Percentiles rank a stretch among this genome's conserved stretches.
Conservation (phyloP, 495 filamentous ascomycete species). For the Xylaria flabelliformis region DNA sequence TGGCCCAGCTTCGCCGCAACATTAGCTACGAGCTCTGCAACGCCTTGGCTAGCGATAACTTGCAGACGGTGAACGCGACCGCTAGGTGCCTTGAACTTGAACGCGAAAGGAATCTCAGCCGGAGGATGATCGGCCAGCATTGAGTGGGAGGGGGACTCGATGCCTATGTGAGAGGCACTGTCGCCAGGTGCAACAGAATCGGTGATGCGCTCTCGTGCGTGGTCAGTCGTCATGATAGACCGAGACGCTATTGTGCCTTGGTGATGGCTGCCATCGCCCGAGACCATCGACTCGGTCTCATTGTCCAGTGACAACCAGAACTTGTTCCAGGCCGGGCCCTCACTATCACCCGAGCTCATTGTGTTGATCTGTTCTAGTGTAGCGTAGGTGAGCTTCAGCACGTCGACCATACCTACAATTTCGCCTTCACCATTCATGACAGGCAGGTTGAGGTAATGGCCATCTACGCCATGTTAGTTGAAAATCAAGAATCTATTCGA, state of each 20-base stretch:
- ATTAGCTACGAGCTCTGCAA: conserved; percentile 78
- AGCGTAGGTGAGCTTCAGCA: conserved; percentile 96
- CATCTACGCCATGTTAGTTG: conserved; percentile 64
- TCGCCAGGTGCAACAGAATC: conserved; percentile 91
- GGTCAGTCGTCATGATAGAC: conserved; percentile 80
- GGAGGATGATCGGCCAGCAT: conserved; percentile 59
- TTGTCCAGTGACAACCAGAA: conserved; percentile 98
- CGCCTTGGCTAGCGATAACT: conserved; percentile 77
- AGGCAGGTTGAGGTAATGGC: conserved; percentile 95
- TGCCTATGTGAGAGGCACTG: conserved; percentile 90
- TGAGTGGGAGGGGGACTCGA: conserved; percentile 74
- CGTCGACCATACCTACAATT: conserved; percentile 99
- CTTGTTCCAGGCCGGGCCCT: conserved; percentile 98
- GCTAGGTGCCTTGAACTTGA: conserved; percentile 99
- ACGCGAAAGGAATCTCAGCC: conserved; percentile 83
- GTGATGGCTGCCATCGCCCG: conserved; percentile 77
- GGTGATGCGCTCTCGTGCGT: conserved; percentile 62
- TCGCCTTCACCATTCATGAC: conserved; percentile 98
- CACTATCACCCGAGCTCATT: conserved; percentile 72
- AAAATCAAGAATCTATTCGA: neutral
- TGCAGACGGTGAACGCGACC: conserved; percentile 94
- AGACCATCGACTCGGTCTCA: conserved; percentile 95
- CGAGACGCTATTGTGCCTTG: conserved; percentile 61
- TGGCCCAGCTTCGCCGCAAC: conserved; percentile 85
- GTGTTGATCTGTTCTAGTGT: conserved; percentile 91